A percentile compares a stretch with the other conserved stretches of the same genome.
Conservation (phyloP, 2,329 filamentous ascomycete species). For the Akanthomyces uredinophilus region DNA sequence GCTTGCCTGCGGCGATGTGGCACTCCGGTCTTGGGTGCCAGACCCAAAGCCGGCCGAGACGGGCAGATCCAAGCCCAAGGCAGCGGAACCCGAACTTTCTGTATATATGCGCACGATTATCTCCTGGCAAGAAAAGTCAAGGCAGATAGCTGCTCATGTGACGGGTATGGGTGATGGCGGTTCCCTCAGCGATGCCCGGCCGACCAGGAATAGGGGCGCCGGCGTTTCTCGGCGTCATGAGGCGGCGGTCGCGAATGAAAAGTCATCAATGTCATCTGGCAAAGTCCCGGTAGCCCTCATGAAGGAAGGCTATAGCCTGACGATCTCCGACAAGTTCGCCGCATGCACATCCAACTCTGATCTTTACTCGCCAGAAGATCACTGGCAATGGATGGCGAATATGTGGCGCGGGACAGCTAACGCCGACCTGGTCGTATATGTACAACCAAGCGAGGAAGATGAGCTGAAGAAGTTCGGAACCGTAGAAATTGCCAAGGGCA, state of each 20-base stretch:
- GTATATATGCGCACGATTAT: slow-evolving; percentile 64
- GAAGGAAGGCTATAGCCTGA: slow-evolving; percentile 73
- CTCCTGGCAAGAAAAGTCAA: slow-evolving; percentile 70
- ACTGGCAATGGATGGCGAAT: slow-evolving; percentile 97
- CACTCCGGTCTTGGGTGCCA: slow-evolving; percentile 41
- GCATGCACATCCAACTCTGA: slow-evolving; percentile 69
- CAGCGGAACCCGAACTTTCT: slow-evolving; percentile 39
- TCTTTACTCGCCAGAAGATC: slow-evolving; percentile 74
- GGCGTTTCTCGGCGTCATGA: slow-evolving; percentile 12
- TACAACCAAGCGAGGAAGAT: slow-evolving; percentile 38
- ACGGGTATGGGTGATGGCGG: slow-evolving; percentile 24
- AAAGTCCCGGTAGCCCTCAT: slow-evolving; percentile 68
- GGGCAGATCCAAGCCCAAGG: slow-evolving; percentile 17
- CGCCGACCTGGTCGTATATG: slow-evolving; percentile 72
- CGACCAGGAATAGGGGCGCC: slow-evolving; percentile 13
- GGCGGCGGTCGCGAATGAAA: slow-evolving; percentile 12
- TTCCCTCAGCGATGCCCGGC: slow-evolving; percentile 3
- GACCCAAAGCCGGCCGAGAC: slow-evolving; percentile 21
- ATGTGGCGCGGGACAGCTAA: slow-evolving; percentile 84
- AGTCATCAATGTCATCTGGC: neutral
- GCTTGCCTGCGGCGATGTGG: slow-evolving; percentile 33
- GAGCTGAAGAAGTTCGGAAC: slow-evolving; percentile 35
- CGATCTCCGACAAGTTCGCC: slow-evolving; percentile 70
- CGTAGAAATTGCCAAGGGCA: slow-evolving; percentile 53
- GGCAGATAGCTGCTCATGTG: slow-evolving; percentile 58